Conservation (phyloP, 2,329 filamentous ascomycete species). For the Biscogniauxia mediterranea region DNA sequence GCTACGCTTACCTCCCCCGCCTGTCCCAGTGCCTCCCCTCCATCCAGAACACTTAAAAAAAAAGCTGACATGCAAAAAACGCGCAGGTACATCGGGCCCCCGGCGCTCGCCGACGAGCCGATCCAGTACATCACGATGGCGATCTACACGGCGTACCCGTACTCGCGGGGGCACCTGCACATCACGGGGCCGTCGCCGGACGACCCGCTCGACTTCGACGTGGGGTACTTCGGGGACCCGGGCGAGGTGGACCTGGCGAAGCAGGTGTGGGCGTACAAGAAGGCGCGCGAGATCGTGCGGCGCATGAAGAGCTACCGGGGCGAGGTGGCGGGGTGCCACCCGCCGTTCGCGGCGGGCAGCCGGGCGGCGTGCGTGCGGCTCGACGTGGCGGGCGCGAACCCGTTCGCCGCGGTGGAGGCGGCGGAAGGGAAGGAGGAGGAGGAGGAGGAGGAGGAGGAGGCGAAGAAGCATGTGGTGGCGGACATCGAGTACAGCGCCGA, state of each 20-base stretch:
- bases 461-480: no score
- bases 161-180: slow-evolving; percentile 59
- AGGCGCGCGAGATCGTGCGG: slow-evolving; percentile 58
- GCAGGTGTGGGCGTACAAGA: slow-evolving; percentile 64
- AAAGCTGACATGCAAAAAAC: background rate
- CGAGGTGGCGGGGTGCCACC: slow-evolving; percentile 42
- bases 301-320: slow-evolving; percentile 52
- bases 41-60: no score
- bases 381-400: background rate
- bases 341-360: slow-evolving; percentile 42
- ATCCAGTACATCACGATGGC: slow-evolving; percentile 50
- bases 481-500: slow-evolving; percentile 47
- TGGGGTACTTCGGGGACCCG: slow-evolving; percentile 54
- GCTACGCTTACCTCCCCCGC: background rate
- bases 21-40: no score
- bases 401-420: background rate
- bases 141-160: slow-evolving; percentile 57
- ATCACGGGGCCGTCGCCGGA: slow-evolving; percentile 45
- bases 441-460: no score
- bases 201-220: slow-evolving; percentile 53
- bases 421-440: background rate
- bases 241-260: slow-evolving; percentile 53
- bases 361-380: slow-evolving; percentile 29
- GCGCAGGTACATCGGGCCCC: background rate
- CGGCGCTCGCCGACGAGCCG: slow-evolving; percentile 12